Evolutionary conservation across 352 stramenopile genomes (phyloP).

Genomic region (Stephanocyclus meneghinianus): DNA sequence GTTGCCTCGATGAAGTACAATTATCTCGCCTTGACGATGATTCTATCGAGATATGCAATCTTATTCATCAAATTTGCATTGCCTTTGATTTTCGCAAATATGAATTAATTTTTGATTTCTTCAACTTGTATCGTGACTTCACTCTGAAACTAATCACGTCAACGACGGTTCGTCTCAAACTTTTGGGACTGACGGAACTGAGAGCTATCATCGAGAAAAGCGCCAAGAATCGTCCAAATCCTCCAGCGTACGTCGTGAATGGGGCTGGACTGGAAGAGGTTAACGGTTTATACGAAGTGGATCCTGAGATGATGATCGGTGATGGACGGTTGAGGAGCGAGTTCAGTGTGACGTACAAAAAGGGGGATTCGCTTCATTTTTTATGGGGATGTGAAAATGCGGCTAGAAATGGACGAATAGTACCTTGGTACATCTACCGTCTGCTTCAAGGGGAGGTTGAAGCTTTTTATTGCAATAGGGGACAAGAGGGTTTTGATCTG

Average conservation of each 20-base stretch:
- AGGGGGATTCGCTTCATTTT: not conserved
- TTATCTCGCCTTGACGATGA: not conserved
- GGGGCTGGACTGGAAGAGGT: conserved; percentile 88
- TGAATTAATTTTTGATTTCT: conserved; percentile 52
- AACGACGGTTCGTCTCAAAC: conserved; percentile 88
- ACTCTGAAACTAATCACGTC: conserved; percentile 84
- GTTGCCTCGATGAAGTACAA: not conserved
- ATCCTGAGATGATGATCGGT: conserved; percentile 17
- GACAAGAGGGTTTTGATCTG: not conserved
- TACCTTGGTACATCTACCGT: no score
- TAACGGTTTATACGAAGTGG: conserved; percentile 92
- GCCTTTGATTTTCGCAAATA: not conserved
- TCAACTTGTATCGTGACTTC: conserved; percentile 67
- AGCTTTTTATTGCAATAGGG: not conserved
- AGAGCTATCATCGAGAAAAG: conserved; percentile 89
- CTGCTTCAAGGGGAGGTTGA: no score
- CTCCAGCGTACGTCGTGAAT: conserved; percentile 86
- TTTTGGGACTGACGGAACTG: conserved; percentile 93
- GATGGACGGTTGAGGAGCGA: conserved; percentile 47
- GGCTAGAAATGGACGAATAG: not conserved
- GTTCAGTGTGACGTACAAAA: not conserved
- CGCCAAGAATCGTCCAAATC: conserved; percentile 85
- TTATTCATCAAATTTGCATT: conserved; percentile 1
- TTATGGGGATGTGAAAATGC: not conserved
- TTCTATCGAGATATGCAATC: conserved; percentile 23